A percentile compares a stretch with the other conserved stretches of the same genome.
phyloP scores from a whole-genome alignment of 148 eudicot genomes.

The Cornus florida region DNA sequence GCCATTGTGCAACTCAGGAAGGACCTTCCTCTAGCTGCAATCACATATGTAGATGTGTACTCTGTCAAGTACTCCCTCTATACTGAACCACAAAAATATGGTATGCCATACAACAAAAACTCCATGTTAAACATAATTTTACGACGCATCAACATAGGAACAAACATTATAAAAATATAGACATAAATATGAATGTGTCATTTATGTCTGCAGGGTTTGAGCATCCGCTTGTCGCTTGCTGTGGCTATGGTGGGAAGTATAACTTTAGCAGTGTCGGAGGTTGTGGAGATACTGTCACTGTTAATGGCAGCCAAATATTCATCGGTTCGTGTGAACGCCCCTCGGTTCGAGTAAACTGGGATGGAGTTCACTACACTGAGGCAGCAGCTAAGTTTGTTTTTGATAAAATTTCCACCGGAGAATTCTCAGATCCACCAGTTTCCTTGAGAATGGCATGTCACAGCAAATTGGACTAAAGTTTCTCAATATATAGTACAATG shows the following conservation, averaged over 20 bases:
- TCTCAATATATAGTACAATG: no score
- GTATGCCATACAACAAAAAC: neutral
- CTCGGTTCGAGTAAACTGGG: neutral
- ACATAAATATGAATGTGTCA: neutral
- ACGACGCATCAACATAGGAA: neutral
- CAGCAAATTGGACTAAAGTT: no score
- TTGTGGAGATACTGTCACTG: neutral
- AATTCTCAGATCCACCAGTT: neutral
- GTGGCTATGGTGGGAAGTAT: neutral
- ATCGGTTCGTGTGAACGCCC: neutral
- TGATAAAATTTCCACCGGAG: neutral
- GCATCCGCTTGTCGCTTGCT: neutral
- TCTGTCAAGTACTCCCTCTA: conserved; percentile 13
- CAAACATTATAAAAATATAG: neutral
- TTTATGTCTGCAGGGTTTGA: neutral
- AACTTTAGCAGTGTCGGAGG: neutral
- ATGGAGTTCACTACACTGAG: neutral
- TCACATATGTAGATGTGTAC: conserved; percentile 23
- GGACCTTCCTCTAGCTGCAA: conserved; percentile 16
- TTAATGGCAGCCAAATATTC: neutral
- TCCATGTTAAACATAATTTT: neutral
- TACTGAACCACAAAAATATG: conserved; percentile 9
- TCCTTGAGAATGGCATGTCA: neutral
- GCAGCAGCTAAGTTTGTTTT: neutral
- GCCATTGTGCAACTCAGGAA: conserved; percentile 12